These are phyloP conservation scores for Camellia japonica DNA, from an alignment of 148 eudicot genomes.

Conservation along the genomic window DNA sequence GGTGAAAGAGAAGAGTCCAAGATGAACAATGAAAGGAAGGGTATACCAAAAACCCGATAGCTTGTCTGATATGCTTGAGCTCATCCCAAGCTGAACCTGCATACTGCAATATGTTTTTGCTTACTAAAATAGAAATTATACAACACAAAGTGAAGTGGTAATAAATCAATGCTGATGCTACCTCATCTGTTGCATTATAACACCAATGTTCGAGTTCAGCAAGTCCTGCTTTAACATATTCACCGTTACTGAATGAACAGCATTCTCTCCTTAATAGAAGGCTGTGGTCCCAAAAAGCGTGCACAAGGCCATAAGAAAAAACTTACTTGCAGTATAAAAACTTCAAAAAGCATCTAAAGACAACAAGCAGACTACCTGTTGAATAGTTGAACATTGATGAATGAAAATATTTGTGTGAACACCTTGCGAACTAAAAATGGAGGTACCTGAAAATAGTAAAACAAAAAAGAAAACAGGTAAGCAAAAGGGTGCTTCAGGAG, in stretches of 20 bases:
- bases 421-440: constrained; percentile 92
- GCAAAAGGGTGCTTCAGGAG: no score
- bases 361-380: constrained; percentile 57
- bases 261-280: constrained; percentile 96
- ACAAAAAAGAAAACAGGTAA: constrained; percentile 1
- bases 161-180: constrained; percentile 25
- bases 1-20: not conserved
- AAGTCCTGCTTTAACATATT: constrained; percentile 94
- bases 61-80: constrained; percentile 95
- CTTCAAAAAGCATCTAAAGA: constrained; percentile 9
- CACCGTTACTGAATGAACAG: constrained; percentile 97
- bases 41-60: constrained; percentile 85
- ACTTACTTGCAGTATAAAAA: constrained; percentile 1
- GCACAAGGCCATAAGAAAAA: not conserved
- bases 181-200: constrained; percentile 79
- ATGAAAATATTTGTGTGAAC: constrained; percentile 96
- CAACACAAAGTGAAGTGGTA: not conserved
- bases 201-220: constrained; percentile 95
- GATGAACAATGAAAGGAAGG: constrained; percentile 8
- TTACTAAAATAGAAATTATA: not conserved
- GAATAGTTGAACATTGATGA: constrained; percentile 94
- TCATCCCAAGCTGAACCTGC: constrained; percentile 98
- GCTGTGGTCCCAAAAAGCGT: constrained; percentile 42
- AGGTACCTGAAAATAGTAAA: constrained; percentile 60
- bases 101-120: constrained; percentile 48